Percentiles rank a stretch among this genome's conserved stretches.
Conservation (phyloP, 108 stramenopile genomes). For the Bacterosira constricta region DNA sequence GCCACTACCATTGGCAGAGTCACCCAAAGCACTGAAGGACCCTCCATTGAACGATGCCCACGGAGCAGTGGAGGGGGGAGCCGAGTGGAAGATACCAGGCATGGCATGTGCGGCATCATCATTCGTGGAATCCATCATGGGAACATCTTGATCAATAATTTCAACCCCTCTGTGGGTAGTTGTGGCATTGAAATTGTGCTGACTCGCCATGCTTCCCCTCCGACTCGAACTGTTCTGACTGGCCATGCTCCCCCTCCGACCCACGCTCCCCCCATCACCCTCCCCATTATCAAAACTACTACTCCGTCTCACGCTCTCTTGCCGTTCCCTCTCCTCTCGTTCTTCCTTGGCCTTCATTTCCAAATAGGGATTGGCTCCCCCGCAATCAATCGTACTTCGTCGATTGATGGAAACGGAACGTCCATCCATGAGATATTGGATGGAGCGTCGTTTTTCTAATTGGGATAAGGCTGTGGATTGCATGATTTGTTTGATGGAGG, state of each 20-base stretch:
- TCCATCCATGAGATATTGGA: conserved; percentile 87
- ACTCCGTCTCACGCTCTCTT: background rate
- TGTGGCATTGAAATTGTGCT: background rate
- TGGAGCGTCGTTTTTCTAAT: conserved; percentile 67
- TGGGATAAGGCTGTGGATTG: conserved; percentile 51
- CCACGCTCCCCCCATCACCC: background rate
- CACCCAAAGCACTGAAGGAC: too few relatives aligned
- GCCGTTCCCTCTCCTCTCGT: background rate
- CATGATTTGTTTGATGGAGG: conserved; percentile 77
- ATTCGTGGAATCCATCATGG: too few relatives aligned
- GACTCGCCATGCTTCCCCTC: background rate
- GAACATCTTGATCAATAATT: too few relatives aligned
- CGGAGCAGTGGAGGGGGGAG: too few relatives aligned
- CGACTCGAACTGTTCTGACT: background rate
- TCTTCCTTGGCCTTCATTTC: conserved; percentile 22
- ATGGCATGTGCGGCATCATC: too few relatives aligned
- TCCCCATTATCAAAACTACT: conserved; percentile 5
- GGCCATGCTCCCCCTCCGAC: background rate
- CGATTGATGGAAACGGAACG: conserved; percentile 26
- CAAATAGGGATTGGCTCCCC: conserved; percentile 26
- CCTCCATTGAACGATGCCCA: too few relatives aligned
- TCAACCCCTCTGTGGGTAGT: too few relatives aligned
- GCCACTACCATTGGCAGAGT: too few relatives aligned
- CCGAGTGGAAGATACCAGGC: too few relatives aligned
- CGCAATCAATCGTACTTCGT: conserved; percentile 11